Evolutionary conservation across 352 stramenopile genomes (phyloP).

Genomic region (Phytophthora nicotianae): DNA sequence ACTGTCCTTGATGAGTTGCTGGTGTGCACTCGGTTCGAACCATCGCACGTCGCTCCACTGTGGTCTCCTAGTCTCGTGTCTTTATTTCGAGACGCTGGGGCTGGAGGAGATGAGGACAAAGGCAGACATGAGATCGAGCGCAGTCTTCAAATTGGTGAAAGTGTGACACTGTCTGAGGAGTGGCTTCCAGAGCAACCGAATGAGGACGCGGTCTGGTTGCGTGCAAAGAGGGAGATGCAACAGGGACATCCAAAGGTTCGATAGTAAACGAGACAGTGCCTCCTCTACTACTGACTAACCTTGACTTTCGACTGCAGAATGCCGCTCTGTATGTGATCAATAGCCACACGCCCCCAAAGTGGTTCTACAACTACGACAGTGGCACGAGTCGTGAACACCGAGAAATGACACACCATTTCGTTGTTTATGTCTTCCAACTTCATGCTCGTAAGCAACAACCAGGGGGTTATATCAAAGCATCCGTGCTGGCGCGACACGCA

Average conservation of each 20-base stretch:
- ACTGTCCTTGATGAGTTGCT: neutral
- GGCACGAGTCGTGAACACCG: constrained; percentile 34
- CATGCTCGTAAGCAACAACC: neutral
- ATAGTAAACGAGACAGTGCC: neutral
- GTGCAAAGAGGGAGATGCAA: neutral
- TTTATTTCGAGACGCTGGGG: neutral
- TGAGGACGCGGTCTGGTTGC: neutral
- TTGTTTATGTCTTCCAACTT: constrained; percentile 30
- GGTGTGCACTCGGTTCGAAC: neutral
- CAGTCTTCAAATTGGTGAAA: neutral
- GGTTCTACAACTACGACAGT: constrained; percentile 44
- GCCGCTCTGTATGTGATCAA: constrained; percentile 40
- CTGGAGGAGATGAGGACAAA: neutral
- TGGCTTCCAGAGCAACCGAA: neutral
- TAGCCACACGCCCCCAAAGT: constrained; percentile 31
- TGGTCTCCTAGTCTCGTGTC: neutral
- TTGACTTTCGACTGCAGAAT: constrained; percentile 20
- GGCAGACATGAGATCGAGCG: neutral
- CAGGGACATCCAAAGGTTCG: neutral
- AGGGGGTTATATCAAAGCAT: neutral
- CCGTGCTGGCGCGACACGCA: constrained; percentile 8
- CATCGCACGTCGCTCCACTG: neutral
- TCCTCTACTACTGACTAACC: neutral
- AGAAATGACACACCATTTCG: constrained; percentile 40
- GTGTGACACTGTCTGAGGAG: neutral